A percentile compares a stretch with the other conserved stretches of the same genome.
Conservation (phyloP, 148 eudicot species). For the Persicaria tinctoria region DNA sequence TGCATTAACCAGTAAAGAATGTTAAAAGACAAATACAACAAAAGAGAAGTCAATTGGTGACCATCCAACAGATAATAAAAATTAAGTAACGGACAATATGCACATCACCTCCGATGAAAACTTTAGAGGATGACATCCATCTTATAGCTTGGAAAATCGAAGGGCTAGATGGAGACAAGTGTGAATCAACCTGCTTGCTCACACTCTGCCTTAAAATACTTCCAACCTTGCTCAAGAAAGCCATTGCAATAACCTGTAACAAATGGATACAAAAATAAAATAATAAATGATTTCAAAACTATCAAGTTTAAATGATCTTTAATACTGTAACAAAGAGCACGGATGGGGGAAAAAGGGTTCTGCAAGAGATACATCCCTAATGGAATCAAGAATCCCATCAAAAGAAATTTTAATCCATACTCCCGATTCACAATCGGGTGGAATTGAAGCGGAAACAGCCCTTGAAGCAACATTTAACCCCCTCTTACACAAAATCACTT, state of each 20-base stretch:
- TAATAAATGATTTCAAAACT: not conserved
- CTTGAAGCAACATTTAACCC: no score
- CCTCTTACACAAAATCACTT: no score
- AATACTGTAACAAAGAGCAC: no score
- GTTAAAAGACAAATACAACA: not conserved
- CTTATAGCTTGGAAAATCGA: constrained; percentile 59
- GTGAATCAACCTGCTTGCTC: constrained; percentile 37
- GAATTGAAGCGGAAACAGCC: no score
- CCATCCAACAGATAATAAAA: not conserved
- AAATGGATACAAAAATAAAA: constrained; percentile 2
- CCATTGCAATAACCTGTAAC: constrained; percentile 43
- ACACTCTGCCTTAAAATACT: constrained; percentile 48
- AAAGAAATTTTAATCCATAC: no score
- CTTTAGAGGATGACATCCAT: constrained; percentile 71
- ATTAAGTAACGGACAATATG: not conserved
- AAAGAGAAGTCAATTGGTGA: not conserved
- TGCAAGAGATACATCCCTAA: no score
- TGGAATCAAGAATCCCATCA: no score
- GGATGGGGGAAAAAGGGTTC: no score
- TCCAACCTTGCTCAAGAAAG: constrained; percentile 68
- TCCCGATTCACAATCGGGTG: no score
- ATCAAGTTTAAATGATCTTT: not conserved
- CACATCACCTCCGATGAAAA: constrained; percentile 73
- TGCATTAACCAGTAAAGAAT: constrained; percentile 23
- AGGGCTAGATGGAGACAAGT: constrained; percentile 39